These are phyloP conservation scores for Rubia tinctorum DNA, from an alignment of 305 asterid species.

Conservation along the genomic window DNA sequence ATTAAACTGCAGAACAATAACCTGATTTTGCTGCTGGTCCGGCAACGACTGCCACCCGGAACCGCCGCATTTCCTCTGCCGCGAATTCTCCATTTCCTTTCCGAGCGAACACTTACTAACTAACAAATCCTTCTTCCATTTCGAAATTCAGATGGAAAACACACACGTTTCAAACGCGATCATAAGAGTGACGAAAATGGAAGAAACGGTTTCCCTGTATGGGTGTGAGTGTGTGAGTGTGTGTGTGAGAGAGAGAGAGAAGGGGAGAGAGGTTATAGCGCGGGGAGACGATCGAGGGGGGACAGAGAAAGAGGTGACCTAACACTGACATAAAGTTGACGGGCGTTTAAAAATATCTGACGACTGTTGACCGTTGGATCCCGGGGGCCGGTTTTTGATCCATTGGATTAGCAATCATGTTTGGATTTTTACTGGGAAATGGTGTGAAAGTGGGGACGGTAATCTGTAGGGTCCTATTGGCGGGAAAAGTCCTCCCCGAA, in stretches of 20 bases:
- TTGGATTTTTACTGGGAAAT: neutral
- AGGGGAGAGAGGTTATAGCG: neutral
- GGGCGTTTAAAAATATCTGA: constrained; percentile 4
- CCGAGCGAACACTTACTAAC: neutral
- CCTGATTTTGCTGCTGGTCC: constrained; percentile 17
- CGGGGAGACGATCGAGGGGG: no score
- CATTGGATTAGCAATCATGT: constrained; percentile 3
- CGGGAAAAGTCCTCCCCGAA: constrained; percentile 1
- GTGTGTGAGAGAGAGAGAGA: no score
- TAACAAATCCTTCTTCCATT: constrained; percentile 4
- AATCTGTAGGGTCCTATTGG: constrained; percentile 3
- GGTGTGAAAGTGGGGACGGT: neutral
- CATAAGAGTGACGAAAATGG: neutral
- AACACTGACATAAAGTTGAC: no score
- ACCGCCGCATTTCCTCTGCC: constrained; percentile 19
- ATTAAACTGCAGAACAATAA: neutral
- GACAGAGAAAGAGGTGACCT: no score
- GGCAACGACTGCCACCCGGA: constrained; percentile 6
- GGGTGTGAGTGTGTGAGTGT: neutral
- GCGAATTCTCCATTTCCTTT: constrained; percentile 15
- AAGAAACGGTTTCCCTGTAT: neutral
- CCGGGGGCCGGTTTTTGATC: neutral
- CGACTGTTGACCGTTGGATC: constrained; percentile 3
- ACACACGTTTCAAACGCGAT: neutral
- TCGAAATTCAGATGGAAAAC: neutral